Percentiles rank a stretch among this genome's conserved stretches.
Conservation (phyloP, 2,329 filamentous ascomycete genomes). For the Phialemoniopsis sp. region DNA sequence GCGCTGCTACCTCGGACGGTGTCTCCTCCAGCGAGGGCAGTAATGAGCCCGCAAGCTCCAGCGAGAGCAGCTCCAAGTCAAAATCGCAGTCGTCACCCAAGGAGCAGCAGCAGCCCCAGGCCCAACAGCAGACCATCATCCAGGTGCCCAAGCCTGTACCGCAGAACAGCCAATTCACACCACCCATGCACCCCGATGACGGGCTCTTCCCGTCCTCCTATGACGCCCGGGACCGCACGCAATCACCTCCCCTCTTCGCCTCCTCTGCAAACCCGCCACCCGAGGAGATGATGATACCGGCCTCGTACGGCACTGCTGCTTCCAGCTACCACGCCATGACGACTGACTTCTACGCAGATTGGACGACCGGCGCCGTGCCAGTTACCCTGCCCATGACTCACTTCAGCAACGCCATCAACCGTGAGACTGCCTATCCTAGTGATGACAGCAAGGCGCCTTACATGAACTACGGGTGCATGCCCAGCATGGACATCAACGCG, state of each 20-base stretch:
- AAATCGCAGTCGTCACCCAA: slow-evolving; percentile 15
- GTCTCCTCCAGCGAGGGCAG: slow-evolving; percentile 15
- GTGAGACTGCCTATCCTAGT: slow-evolving; percentile 57
- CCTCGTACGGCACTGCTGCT: slow-evolving; percentile 49
- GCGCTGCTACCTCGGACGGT: slow-evolving; percentile 50
- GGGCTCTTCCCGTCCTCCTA: slow-evolving; percentile 57
- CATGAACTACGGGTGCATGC: slow-evolving; percentile 64
- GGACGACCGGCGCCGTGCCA: slow-evolving; percentile 44
- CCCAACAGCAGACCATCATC: slow-evolving; percentile 19
- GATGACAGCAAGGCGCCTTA: slow-evolving; percentile 61
- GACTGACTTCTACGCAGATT: slow-evolving; percentile 50
- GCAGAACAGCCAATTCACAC: slow-evolving; percentile 52
- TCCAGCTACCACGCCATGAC: slow-evolving; percentile 49
- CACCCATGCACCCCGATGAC: slow-evolving; percentile 57
- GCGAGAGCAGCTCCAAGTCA: slow-evolving; percentile 31
- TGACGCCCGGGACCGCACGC: slow-evolving; percentile 64
- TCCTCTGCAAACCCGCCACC: slow-evolving; percentile 66
- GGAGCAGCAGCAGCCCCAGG: slow-evolving; percentile 21
- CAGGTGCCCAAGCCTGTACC: slow-evolving; percentile 28
- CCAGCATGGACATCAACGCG: slow-evolving; percentile 58
- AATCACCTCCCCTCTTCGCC: slow-evolving; percentile 65
- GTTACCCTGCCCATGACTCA: slow-evolving; percentile 62
- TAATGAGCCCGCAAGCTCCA: slow-evolving; percentile 24
- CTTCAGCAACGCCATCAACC: slow-evolving; percentile 63
- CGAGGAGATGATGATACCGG: slow-evolving; percentile 56